Base-by-base conservation (phyloP, 2,329 filamentous ascomycete species). In the Hortaea werneckii region DNA sequence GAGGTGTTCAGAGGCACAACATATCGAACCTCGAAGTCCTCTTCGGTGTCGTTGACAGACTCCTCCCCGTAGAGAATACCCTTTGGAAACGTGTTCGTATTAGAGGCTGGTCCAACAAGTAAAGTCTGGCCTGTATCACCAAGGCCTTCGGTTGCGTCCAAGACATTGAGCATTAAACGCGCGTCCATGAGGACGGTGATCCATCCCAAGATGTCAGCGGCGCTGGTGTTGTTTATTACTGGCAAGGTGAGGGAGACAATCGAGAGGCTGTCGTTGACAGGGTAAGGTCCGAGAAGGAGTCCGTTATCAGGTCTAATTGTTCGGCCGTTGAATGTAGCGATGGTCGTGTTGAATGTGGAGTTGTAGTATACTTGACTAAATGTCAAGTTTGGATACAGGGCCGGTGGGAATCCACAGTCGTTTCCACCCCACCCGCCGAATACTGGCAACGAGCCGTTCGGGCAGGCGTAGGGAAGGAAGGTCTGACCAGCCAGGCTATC, bases 181-280 rank as follows among this genome's bases (percentile, higher is more conserved):
- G 82, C 82, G 46, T 85, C 78, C 45, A 85, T 76, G n/a, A 94
- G 72, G 2, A 90, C 69, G 1, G 87, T 94, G 69, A 95, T 77
- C 70, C 87, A 95, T 1, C 87, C 89, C 5, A 95, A 72, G 1
- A 90, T 77, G 50, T 83, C 80, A 3, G 68, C 68, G 37, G 67
- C 62, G 2, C 75, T 74, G 1, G 73, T 72, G 53, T 82, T 84
- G 60, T 83, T 80, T 49, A 85, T 76, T 44, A 95, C 79, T 0
- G 88, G 86, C 11, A 90, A 67, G 0, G 88, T 94, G 48, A 94
- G 71, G 2, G 88, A 95, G 9, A 94, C 63, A 8, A 95, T 69
- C 20, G 85, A 85, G 52, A 83, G 85, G 0, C 79, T 78, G 39
- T 77, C 68, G 60, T 94, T 92, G 51, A 92, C 66, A 26, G 77